Evolutionary conservation across 306 rosid species (phyloP).

Genomic region (Cyamopsis tetragonoloba): DNA sequence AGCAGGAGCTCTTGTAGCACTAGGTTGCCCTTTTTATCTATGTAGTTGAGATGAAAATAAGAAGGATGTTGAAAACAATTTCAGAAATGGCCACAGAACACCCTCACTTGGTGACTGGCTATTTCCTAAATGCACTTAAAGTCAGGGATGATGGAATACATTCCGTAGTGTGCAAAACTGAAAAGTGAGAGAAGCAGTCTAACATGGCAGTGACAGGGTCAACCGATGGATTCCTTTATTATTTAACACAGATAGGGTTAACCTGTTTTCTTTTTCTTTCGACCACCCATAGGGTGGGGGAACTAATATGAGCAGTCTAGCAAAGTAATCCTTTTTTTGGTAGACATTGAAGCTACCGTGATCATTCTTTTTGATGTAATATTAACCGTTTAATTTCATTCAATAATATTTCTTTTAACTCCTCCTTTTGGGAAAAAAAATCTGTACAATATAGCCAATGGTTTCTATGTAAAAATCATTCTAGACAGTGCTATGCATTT

Average conservation of each 20-base stretch:
- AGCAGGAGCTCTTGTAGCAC: no score
- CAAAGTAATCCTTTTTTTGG: constrained; percentile 7
- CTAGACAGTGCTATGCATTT: background rate
- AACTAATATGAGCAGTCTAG: no score
- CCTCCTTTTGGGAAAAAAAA: background rate
- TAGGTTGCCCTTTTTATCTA: no score
- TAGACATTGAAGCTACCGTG: constrained; percentile 6
- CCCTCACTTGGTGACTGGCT: background rate
- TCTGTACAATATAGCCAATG: background rate
- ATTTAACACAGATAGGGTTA: background rate
- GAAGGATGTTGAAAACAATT: background rate
- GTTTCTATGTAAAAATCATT: background rate
- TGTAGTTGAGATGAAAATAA: background rate
- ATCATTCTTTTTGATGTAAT: background rate
- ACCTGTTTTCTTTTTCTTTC: background rate
- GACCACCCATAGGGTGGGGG: background rate
- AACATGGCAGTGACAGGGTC: background rate
- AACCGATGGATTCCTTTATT: background rate
- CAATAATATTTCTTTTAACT: background rate
- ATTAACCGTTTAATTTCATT: background rate
- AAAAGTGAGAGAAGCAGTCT: background rate
- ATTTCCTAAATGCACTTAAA: background rate
- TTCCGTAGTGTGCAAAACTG: background rate
- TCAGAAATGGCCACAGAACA: background rate
- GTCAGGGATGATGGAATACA: background rate